Evolutionary conservation across 257 asterid species (phyloP).

Genomic region (Phtheirospermum japonicum): DNA sequence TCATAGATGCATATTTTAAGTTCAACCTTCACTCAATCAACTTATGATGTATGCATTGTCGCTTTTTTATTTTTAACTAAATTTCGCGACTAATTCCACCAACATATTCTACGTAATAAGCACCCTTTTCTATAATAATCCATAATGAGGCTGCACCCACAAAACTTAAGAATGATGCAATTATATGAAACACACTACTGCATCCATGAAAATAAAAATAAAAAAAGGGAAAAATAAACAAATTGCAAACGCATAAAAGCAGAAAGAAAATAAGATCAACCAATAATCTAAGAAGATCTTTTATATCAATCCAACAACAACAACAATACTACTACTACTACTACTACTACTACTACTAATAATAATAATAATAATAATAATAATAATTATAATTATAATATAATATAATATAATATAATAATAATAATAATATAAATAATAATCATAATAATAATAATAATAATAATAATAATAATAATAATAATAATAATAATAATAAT

Average conservation of each 20-base stretch:
- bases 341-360: too few relatives aligned
- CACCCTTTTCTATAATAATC: background rate
- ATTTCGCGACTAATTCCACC: background rate
- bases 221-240: too few relatives aligned
- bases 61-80: background rate
- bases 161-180: background rate
- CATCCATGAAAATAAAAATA: background rate
- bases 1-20: background rate
- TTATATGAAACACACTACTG: background rate
- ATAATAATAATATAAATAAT: background rate
- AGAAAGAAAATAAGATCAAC: background rate
- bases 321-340: too few relatives aligned
- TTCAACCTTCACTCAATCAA: constrained; percentile 9
- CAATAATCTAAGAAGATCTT: background rate
- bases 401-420: background rate
- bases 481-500: background rate
- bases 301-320: background rate
- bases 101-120: background rate
- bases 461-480: too few relatives aligned
- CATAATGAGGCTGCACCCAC: background rate
- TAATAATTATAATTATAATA: background rate
- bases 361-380: background rate
- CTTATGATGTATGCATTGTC: background rate
- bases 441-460: background rate
- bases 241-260: too few relatives aligned